Conservation (phyloP, 2,329 filamentous ascomycete genomes). For the Penicillium janthinellum region DNA sequence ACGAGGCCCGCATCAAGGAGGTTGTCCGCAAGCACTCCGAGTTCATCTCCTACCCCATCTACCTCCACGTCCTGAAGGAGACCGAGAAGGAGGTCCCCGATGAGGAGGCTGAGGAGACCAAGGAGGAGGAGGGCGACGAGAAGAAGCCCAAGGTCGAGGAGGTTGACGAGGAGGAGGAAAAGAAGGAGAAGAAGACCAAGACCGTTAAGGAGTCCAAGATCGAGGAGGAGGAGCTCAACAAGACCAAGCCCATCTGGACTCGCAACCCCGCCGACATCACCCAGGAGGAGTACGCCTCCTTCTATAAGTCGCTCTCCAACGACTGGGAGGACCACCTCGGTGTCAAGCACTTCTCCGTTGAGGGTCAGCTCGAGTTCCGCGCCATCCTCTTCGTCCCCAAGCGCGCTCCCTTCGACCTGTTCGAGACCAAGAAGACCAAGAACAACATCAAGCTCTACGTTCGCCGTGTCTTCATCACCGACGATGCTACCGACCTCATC, state of each 20-base stretch:
- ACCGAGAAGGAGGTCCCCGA: slow-evolving; percentile 98
- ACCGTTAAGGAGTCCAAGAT: slow-evolving; percentile 98
- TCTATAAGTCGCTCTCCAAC: slow-evolving; percentile 99
- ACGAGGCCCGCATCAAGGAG: slow-evolving; percentile 99
- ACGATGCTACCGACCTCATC: slow-evolving; percentile 98
- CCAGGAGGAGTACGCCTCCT: slow-evolving; percentile 94
- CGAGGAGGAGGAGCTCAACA: slow-evolving; percentile 99
- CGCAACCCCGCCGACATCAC: slow-evolving; percentile 95
- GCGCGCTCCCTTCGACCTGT: slow-evolving; percentile 98
- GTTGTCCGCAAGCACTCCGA: slow-evolving; percentile 99
- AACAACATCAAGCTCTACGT: slow-evolving; percentile 99
- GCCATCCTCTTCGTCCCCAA: slow-evolving; percentile 99
- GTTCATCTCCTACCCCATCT: slow-evolving; percentile 99
- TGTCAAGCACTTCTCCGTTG: slow-evolving; percentile 99
- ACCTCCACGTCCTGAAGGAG: slow-evolving; percentile 99
- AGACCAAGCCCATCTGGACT: slow-evolving; percentile 99
- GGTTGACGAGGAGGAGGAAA: slow-evolving; percentile 79
- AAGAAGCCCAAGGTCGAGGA: slow-evolving; percentile 97
- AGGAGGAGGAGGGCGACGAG: slow-evolving; percentile 76
- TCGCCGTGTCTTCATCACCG: slow-evolving; percentile 99
- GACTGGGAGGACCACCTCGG: slow-evolving; percentile 99
- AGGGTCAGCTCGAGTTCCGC: slow-evolving; percentile 99
- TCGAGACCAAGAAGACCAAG: slow-evolving; percentile 99
- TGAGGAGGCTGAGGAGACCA: slow-evolving; percentile 79
- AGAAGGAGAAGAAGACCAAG: slow-evolving; percentile 98